A percentile compares a stretch with the other conserved stretches of the same genome.
Conservation (phyloP, 31 red algal genomes). For the Bonnemaisonia californica region DNA sequence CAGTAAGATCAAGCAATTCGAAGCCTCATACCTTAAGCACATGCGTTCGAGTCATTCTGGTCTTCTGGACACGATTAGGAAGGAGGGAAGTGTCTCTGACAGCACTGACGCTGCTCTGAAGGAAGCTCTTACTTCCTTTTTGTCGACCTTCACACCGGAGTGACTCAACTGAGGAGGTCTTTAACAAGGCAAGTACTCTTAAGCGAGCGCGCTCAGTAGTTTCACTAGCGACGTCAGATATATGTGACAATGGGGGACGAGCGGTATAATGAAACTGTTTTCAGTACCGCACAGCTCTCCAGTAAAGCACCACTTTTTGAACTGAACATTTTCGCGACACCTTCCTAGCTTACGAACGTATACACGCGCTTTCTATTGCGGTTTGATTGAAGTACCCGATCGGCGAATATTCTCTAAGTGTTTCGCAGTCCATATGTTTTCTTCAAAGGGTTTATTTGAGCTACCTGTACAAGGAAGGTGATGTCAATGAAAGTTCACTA, state of each 20-base stretch:
- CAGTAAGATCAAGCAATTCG: slow-evolving; percentile 80
- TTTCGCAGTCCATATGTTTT: too few species aligned
- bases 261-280: neutral
- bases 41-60: slow-evolving; percentile 74
- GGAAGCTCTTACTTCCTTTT: slow-evolving; percentile 79
- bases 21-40: slow-evolving; percentile 82
- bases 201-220: neutral
- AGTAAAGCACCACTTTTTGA: slow-evolving; percentile 1
- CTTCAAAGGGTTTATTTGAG: too few species aligned
- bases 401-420: too few species aligned
- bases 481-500: too few species aligned
- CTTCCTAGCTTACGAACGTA: too few species aligned
- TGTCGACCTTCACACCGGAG: slow-evolving; percentile 68
- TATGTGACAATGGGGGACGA: neutral
- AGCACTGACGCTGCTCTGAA: slow-evolving; percentile 80
- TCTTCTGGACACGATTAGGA: slow-evolving; percentile 83
- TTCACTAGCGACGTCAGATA: neutral
- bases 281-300: neutral
- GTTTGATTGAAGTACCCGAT: too few species aligned
- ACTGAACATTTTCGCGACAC: too few species aligned
- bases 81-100: slow-evolving; percentile 89
- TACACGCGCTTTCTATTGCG: too few species aligned
- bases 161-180: slow-evolving; percentile 6
- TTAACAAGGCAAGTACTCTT: neutral
- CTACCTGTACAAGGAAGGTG: too few species aligned